Evolutionary conservation across 495 filamentous ascomycete species (phyloP), one percentile per base, ranked within the genome.

Genomic region (Talaromyces stipitatus): DNA sequence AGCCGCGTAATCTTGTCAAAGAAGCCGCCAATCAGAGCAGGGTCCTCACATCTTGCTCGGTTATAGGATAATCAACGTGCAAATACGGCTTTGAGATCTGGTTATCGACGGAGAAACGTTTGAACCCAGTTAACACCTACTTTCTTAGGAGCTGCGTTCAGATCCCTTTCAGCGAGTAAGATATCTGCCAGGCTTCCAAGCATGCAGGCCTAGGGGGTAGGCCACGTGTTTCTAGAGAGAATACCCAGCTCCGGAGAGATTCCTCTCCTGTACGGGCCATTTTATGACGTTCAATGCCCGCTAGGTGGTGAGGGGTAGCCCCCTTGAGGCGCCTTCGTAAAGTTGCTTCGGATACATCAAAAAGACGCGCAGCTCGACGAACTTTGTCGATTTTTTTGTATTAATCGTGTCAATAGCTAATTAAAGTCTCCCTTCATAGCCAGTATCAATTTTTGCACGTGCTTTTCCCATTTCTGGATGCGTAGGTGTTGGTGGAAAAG

Each of bases 111-210:
- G 24, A 75, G 46, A 59, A 75, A 76, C 24, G 47, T 52, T 30
- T 61, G 24, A 5, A 59, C 59, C 67, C 61, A 74, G 30, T 61
- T 64, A 30, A 50, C 61, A 26, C 70, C 63, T 23, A 72, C 66
- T 50, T 29, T 54, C n/a, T 8, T 23, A 32, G 50, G 50, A 9
- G 20, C 18, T 9, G 16, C 59, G 46, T 27, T 43, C 29, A 3
- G 28, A 27, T 61, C 58, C n/a, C 65, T 58, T 38, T 56, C 47
- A 32, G 48, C 30, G 6, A 65, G 62, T 18, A 75, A 61, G 28
- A 53, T 47, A 61, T 72, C 64, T 18, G 69, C 72, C 57, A 75
- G 74, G 64, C 72, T 65, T 69, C 61, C 43, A 20, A 75, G 61
- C 60, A 57, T 29, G 60, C 23, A 29, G 66, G 50, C 53, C 56